phyloP scores from a whole-genome alignment of 495 filamentous ascomycete species.

The Xylaria cubensis region DNA sequence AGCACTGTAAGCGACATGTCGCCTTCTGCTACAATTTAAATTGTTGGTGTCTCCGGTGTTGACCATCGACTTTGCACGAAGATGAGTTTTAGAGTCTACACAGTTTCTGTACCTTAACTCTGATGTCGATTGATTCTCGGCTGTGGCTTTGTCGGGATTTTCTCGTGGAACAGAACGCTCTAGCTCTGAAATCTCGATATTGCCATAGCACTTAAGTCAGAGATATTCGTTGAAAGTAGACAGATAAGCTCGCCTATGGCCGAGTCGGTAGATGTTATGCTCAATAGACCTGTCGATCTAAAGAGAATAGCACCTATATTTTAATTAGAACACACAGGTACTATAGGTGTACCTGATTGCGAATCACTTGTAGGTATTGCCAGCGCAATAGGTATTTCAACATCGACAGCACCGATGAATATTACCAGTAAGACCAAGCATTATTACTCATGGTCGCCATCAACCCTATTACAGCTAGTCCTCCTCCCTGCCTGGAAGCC shows the following conservation, averaged over 20 bases:
- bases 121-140: not conserved
- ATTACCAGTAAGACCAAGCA: not conserved
- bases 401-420: not conserved
- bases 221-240: not conserved
- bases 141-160: not conserved
- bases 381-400: not conserved
- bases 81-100: not conserved
- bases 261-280: not conserved
- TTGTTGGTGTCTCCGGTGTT: not conserved
- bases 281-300: too few relatives aligned
- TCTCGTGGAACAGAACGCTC: not conserved
- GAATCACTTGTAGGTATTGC: too few relatives aligned
- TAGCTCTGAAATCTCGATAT: not conserved
- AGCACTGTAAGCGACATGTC: not conserved
- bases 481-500: not conserved
- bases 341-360: too few relatives aligned
- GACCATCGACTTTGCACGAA: not conserved
- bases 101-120: not conserved
- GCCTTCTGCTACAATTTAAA: not conserved
- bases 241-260: not conserved
- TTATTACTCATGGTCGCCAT: not conserved
- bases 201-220: not conserved
- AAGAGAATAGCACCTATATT: too few relatives aligned
- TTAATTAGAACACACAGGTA: too few relatives aligned
- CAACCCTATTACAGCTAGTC: not conserved